Conservation (phyloP, 257 asterid genomes). For the Osmanthus fragrans region DNA sequence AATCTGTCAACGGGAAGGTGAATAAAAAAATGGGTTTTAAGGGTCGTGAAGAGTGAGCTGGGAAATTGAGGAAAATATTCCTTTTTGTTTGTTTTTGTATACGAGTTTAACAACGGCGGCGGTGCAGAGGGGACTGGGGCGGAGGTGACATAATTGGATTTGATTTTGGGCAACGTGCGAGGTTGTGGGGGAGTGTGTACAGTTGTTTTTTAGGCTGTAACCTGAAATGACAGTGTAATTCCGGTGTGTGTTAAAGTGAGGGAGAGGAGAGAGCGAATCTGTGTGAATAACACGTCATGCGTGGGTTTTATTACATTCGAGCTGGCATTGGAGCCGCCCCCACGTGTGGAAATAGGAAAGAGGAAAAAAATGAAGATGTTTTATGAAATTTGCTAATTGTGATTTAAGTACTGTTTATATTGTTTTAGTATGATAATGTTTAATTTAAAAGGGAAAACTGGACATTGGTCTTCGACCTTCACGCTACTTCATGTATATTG, state of each 20-base stretch:
- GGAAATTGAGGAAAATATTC: constrained; percentile 38
- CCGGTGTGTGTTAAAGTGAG: not conserved
- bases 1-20: not conserved
- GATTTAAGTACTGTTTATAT: not conserved
- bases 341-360: not conserved
- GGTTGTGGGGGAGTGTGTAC: constrained; percentile 19
- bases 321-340: not conserved
- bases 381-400: too few species aligned
- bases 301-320: not conserved
- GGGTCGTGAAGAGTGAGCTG: constrained; percentile 35
- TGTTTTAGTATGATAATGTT: too few species aligned
- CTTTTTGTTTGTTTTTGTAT: constrained; percentile 17
- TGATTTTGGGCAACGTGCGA: constrained; percentile 16
- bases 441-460: too few species aligned
- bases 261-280: not conserved
- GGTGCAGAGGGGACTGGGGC: constrained; percentile 19
- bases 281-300: not conserved
- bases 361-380: not conserved
- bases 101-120: constrained; percentile 18
- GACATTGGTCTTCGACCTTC: too few species aligned
- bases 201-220: not conserved
- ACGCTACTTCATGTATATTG: too few species aligned
- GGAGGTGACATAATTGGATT: constrained; percentile 3
- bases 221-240: not conserved
- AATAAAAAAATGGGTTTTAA: constrained; percentile 7